These are phyloP conservation scores for Pelargonium citronellum DNA, from an alignment of 441 rosid species.

Conservation along the genomic window DNA sequence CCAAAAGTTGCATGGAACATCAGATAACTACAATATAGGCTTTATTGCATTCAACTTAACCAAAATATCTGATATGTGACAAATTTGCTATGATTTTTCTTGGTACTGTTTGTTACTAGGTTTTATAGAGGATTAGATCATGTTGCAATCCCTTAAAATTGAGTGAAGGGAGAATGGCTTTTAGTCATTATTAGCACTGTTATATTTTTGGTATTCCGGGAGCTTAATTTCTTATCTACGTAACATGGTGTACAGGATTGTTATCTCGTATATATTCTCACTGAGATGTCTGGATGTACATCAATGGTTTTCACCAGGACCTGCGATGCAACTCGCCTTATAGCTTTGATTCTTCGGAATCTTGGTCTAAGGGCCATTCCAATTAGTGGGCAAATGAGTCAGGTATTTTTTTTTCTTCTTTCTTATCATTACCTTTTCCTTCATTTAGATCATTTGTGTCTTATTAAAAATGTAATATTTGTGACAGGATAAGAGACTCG, in stretches of 20 bases:
- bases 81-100: too few relatives aligned
- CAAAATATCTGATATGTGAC: too few relatives aligned
- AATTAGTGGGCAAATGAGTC: constrained; percentile 93
- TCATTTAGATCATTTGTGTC: background rate
- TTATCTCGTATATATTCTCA: constrained; percentile 85
- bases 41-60: too few relatives aligned
- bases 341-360: constrained; percentile 75
- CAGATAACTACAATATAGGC: background rate
- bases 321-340: constrained; percentile 71
- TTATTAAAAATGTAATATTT: background rate
- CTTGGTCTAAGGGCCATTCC: constrained; percentile 92
- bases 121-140: too few relatives aligned
- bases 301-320: constrained; percentile 95
- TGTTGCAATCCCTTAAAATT: background rate
- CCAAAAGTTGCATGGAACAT: background rate
- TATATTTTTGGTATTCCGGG: constrained; percentile 6
- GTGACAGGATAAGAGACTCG: constrained; percentile 83
- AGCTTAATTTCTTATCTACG: background rate
- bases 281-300: constrained; percentile 64
- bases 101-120: too few relatives aligned
- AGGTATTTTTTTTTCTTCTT: constrained; percentile 34
- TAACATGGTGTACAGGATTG: constrained; percentile 53
- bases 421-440: background rate
- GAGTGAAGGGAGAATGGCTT: constrained; percentile 1
- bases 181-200: too few relatives aligned